These are phyloP conservation scores for Paraconiothyrium sp. DNA, from an alignment of 2,329 filamentous ascomycete species.

Conservation along the genomic window DNA sequence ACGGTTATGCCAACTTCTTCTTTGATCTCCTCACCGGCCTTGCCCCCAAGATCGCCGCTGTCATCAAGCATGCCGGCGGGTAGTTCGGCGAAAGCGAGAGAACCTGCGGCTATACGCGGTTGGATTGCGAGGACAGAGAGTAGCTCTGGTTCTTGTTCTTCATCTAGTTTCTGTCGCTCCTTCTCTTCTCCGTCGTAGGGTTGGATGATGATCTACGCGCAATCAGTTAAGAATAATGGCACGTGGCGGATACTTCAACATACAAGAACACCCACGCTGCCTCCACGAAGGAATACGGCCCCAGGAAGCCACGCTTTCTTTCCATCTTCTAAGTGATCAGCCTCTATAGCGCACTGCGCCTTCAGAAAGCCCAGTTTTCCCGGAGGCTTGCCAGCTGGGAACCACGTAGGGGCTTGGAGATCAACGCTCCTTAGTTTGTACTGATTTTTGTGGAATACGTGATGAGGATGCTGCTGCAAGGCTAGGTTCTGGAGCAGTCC, in stretches of 20 bases:
- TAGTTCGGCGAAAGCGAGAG: constrained; percentile 64
- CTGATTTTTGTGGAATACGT: constrained; percentile 62
- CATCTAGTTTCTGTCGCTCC: constrained; percentile 41
- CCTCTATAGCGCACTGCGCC: constrained; percentile 63
- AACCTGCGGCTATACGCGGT: constrained; percentile 65
- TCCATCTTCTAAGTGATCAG: constrained; percentile 51
- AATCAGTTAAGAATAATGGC: neutral
- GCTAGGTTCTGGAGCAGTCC: constrained; percentile 60
- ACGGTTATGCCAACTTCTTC: constrained; percentile 67
- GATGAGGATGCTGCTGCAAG: constrained; percentile 55
- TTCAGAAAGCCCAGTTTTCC: constrained; percentile 65
- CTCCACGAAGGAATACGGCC: constrained; percentile 66
- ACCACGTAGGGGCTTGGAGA: constrained; percentile 65
- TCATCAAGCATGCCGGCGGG: constrained; percentile 70
- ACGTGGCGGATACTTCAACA: constrained; percentile 23
- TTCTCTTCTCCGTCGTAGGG: constrained; percentile 57
- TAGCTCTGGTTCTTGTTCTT: neutral
- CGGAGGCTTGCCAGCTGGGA: constrained; percentile 43
- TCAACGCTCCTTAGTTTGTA: constrained; percentile 63
- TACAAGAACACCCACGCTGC: constrained; percentile 67
- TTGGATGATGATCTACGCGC: constrained; percentile 63
- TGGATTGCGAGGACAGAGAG: constrained; percentile 65
- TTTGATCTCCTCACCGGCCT: constrained; percentile 65
- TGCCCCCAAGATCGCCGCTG: constrained; percentile 61
- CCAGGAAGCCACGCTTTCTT: constrained; percentile 61